Conservation (phyloP, 2,329 filamentous ascomycete genomes). For the Beauveria rudraprayagi region DNA sequence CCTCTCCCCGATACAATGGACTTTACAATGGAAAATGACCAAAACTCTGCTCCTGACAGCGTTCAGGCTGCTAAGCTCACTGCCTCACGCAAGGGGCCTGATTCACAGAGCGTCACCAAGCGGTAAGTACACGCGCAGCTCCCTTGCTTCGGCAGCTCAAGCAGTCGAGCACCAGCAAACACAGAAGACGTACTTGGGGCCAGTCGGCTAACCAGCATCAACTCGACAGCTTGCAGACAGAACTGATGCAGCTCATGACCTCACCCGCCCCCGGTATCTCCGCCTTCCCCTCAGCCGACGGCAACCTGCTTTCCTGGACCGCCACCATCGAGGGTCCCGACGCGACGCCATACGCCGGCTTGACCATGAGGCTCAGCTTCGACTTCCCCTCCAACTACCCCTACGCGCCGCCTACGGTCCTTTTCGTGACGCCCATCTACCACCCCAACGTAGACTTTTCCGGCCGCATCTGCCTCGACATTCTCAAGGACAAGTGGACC, state of each 20-base stretch:
- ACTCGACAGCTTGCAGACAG: slow-evolving; percentile 71
- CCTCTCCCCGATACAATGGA: slow-evolving; percentile 24
- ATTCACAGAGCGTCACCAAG: slow-evolving; percentile 70
- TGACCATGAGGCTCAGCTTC: slow-evolving; percentile 89
- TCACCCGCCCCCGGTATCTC: slow-evolving; percentile 88
- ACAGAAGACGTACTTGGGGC: neutral
- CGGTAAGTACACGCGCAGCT: slow-evolving; percentile 41
- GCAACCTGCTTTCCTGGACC: slow-evolving; percentile 86
- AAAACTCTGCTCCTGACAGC: slow-evolving; percentile 59
- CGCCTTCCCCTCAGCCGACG: slow-evolving; percentile 84
- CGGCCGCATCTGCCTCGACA: slow-evolving; percentile 93
- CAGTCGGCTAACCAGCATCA: neutral
- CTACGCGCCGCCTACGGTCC: slow-evolving; percentile 79
- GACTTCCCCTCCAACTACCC: slow-evolving; percentile 89
- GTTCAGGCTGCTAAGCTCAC: slow-evolving; percentile 55
- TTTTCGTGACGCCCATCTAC: slow-evolving; percentile 98
- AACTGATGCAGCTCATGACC: slow-evolving; percentile 98
- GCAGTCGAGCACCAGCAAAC: neutral
- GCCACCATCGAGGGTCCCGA: slow-evolving; percentile 88
- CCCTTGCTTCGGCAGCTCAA: slow-evolving; percentile 7
- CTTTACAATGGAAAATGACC: slow-evolving; percentile 46
- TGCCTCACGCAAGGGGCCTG: slow-evolving; percentile 47
- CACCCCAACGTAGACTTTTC: slow-evolving; percentile 98
- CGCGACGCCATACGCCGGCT: slow-evolving; percentile 81
- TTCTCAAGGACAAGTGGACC: slow-evolving; percentile 98